Conservation (phyloP, 139 green algal genomes). For the Micromonas pusilla region DNA sequence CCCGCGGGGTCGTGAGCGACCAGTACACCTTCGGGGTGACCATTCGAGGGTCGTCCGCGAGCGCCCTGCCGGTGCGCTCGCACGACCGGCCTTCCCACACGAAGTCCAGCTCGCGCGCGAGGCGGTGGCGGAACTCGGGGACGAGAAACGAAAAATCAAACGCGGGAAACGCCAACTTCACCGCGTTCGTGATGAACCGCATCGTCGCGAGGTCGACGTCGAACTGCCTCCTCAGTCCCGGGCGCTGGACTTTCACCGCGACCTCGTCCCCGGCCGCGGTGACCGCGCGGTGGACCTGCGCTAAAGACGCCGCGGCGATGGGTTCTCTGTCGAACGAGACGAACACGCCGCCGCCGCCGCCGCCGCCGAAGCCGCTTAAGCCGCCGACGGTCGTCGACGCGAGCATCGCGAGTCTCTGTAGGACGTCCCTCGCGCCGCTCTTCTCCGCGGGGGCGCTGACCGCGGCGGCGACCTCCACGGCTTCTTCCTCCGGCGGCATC, state of each 20-base stretch:
- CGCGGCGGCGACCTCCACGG: slow-evolving; percentile 15
- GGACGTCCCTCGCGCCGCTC: too few relatives aligned
- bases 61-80: slow-evolving; percentile 11
- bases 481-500: slow-evolving; percentile 52
- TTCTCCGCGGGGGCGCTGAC: background rate
- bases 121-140: slow-evolving; percentile 47
- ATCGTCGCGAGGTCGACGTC: slow-evolving; percentile 96
- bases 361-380: background rate
- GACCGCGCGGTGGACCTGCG: slow-evolving; percentile 77
- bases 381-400: slow-evolving; percentile 50
- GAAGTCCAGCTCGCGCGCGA: slow-evolving; percentile 79
- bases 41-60: slow-evolving; percentile 30
- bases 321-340: slow-evolving; percentile 71
- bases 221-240: slow-evolving; percentile 84
- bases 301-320: slow-evolving; percentile 89
- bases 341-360: slow-evolving; percentile 62
- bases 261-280: slow-evolving; percentile 53
- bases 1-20: slow-evolving; percentile 46
- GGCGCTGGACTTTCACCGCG: slow-evolving; percentile 98
- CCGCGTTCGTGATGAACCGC: slow-evolving; percentile 35
- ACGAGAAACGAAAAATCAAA: slow-evolving; percentile 45
- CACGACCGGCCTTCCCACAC: slow-evolving; percentile 56
- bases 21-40: slow-evolving; percentile 45
- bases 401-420: too few relatives aligned
- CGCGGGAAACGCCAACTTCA: background rate